Conservation (phyloP, 805 yeast species). For the Yamadazyma paraphyllophila region DNA sequence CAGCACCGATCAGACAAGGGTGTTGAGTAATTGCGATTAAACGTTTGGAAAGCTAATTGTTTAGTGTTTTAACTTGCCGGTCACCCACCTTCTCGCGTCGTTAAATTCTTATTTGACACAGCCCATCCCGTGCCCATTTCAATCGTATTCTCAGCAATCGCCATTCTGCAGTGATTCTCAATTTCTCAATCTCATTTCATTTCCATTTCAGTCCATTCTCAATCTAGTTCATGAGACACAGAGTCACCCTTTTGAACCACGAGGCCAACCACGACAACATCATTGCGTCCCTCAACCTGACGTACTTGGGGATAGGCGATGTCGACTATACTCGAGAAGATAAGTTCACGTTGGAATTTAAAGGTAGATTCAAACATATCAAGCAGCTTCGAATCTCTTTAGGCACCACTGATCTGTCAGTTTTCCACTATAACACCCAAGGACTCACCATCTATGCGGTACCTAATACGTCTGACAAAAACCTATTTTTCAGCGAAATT, state of each 20-base stretch:
- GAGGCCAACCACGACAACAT: constrained; percentile 19
- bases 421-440: constrained; percentile 25
- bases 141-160: background rate
- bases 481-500: constrained; percentile 24
- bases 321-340: constrained; percentile 18
- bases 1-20: background rate
- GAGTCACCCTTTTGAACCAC: constrained; percentile 32
- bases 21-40: no score
- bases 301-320: constrained; percentile 13
- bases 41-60: no score
- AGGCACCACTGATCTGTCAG: constrained; percentile 12
- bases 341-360: constrained; percentile 15
- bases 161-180: background rate
- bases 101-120: background rate
- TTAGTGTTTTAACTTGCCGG: no score
- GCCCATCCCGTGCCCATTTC: background rate
- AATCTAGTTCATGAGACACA: constrained; percentile 20
- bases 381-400: constrained; percentile 21
- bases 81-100: no score
- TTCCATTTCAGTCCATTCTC: background rate
- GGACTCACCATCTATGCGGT: constrained; percentile 32
- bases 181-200: background rate
- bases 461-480: constrained; percentile 20
- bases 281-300: constrained; percentile 9
- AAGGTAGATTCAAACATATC: constrained; percentile 15